These are phyloP conservation scores for Tulasnella sp. DNA, from an alignment of 768 basidiomycete species.

Conservation along the genomic window DNA sequence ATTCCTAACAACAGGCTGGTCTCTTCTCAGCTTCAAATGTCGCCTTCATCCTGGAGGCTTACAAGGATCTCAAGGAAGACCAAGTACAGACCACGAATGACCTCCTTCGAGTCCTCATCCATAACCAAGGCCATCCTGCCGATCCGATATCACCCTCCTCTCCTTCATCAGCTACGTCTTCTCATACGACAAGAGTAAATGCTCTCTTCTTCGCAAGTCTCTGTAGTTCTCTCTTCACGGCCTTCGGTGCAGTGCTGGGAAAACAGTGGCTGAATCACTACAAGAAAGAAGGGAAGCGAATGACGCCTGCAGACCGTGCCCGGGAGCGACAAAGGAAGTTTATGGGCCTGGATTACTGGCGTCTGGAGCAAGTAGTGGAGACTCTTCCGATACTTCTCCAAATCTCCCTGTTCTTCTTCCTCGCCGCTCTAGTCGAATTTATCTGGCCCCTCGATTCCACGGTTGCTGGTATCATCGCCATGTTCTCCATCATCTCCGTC, in stretches of 20 bases:
- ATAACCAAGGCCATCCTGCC: background rate
- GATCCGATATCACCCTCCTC: background rate
- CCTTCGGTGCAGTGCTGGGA: conserved; percentile 3
- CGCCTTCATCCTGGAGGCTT: background rate
- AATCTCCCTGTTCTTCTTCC: background rate
- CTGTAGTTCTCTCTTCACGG: background rate
- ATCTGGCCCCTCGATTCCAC: background rate
- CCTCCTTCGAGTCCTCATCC: background rate
- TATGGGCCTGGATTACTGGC: background rate
- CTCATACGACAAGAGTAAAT: background rate
- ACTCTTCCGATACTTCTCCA: background rate
- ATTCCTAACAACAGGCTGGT: no score
- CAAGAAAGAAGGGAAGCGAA: background rate
- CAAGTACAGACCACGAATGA: background rate
- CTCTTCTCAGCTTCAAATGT: conserved; percentile 6
- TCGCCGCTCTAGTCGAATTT: background rate
- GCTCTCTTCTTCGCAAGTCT: background rate
- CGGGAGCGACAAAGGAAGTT: background rate
- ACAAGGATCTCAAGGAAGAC: background rate
- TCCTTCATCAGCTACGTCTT: background rate
- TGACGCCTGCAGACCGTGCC: background rate
- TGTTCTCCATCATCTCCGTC: background rate
- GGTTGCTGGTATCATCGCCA: background rate
- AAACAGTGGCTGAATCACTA: conserved; percentile 4
- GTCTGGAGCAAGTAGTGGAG: background rate